Percentiles rank a stretch among this genome's conserved stretches.
These are phyloP conservation scores for Talaromyces sp. DNA, from an alignment of 2,329 filamentous ascomycete genomes.

Conservation along the genomic window DNA sequence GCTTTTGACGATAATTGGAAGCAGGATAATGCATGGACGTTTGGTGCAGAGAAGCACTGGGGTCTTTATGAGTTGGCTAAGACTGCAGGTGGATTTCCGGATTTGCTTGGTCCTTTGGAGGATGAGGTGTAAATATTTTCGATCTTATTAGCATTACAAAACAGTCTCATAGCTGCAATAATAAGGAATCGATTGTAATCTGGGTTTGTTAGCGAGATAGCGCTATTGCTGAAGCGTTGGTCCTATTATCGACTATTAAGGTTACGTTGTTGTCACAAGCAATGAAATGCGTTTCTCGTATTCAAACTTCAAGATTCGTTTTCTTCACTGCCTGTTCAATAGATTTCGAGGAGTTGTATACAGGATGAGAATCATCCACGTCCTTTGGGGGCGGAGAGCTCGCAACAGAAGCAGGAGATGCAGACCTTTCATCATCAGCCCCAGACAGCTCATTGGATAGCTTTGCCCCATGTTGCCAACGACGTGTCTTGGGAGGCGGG, in stretches of 20 bases:
- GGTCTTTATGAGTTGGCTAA: conserved; percentile 39
- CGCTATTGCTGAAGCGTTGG: not conserved
- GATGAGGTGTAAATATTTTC: not conserved
- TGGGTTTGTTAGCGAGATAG: not conserved
- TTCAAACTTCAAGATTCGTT: not conserved
- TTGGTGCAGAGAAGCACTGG: conserved; percentile 72
- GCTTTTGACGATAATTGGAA: conserved; percentile 82
- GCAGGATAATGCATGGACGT: conserved; percentile 55
- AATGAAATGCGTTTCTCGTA: not conserved
- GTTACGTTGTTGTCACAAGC: not conserved
- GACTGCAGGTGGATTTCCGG: not conserved
- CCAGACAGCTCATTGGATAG: conserved; percentile 17
- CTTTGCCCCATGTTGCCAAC: conserved; percentile 33
- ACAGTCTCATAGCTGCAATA: not conserved
- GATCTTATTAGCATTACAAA: not conserved
- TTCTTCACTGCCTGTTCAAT: not conserved
- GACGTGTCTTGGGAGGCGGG: conserved; percentile 38
- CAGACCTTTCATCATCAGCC: not conserved
- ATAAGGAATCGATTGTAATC: not conserved
- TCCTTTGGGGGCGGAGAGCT: not conserved
- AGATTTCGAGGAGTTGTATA: not conserved
- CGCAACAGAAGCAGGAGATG: not conserved
- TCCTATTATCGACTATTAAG: not conserved
- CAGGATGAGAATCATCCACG: not conserved
- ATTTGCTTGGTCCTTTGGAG: not conserved